These are phyloP conservation scores for Leishmania tarentolae DNA, from an alignment of 208 protist genomes.

Conservation along the genomic window DNA sequence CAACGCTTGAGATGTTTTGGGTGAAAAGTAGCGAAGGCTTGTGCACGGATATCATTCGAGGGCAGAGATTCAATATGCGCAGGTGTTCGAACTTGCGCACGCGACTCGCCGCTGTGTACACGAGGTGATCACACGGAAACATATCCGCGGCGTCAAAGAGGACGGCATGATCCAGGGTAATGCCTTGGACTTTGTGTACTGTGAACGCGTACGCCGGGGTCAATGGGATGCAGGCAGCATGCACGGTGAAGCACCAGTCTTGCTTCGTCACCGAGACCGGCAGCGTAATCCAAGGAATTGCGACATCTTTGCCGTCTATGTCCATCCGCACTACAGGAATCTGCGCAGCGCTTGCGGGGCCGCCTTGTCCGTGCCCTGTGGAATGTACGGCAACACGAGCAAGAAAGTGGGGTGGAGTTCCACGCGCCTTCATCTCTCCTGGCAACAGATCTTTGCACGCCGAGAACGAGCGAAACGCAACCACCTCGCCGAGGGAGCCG, in stretches of 20 bases:
- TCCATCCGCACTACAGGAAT: conserved; percentile 87
- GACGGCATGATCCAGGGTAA: conserved; percentile 73
- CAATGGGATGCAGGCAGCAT: conserved; percentile 71
- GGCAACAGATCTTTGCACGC: conserved; percentile 49
- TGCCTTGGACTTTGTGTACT: conserved; percentile 89
- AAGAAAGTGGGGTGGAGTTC: background rate
- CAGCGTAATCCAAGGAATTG: conserved; percentile 75
- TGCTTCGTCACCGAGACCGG: conserved; percentile 28
- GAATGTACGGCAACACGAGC: background rate
- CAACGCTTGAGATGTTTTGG: conserved; percentile 28
- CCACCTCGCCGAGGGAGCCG: conserved; percentile 79
- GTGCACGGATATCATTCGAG: conserved; percentile 73
- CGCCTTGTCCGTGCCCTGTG: too few relatives aligned
- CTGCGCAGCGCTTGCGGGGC: conserved; percentile 3
- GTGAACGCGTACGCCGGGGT: conserved; percentile 90
- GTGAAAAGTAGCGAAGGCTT: conserved; percentile 64
- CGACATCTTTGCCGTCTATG: conserved; percentile 48
- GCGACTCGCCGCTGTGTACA: conserved; percentile 88
- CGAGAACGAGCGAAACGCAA: conserved; percentile 43
- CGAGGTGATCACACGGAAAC: conserved; percentile 86
- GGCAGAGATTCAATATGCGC: conserved; percentile 75
- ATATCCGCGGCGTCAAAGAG: conserved; percentile 75
- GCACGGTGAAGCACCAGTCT: conserved; percentile 43
- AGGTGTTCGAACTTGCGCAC: conserved; percentile 75
- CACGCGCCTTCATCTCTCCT: conserved; percentile 26